Evolutionary conservation across 495 filamentous ascomycete genomes (phyloP).

Genomic region (Penicillium fimorum): DNA sequence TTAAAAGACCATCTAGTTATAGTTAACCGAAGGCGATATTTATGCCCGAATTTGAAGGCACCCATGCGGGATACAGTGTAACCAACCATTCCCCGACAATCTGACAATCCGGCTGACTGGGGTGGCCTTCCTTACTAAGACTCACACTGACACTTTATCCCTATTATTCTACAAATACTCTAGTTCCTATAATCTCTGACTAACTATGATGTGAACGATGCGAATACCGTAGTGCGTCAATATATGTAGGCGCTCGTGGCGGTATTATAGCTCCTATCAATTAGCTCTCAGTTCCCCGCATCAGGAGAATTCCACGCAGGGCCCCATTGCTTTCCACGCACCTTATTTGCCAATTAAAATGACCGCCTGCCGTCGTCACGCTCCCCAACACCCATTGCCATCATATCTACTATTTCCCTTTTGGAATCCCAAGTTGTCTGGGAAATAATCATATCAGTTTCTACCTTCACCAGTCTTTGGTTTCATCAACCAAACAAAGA

Average conservation of each 20-base stretch:
- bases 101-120: not conserved
- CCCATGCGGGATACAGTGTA: not conserved
- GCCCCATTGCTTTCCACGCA: conserved; percentile 13
- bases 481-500: not conserved
- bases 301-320: not conserved
- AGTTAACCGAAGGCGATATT: not conserved
- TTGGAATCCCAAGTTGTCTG: not conserved
- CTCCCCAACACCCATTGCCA: conserved; percentile 12
- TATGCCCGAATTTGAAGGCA: not conserved
- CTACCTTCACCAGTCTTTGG: not conserved
- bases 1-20: not conserved
- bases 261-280: not conserved
- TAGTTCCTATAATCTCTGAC: not conserved
- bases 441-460: not conserved
- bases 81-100: too few species aligned
- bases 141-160: not conserved
- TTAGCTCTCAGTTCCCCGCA: not conserved
- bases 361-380: conserved; percentile 15
- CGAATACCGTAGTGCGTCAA: not conserved
- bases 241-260: not conserved
- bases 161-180: not conserved
- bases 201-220: not conserved
- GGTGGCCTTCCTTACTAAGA: not conserved
- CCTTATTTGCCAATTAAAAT: conserved; percentile 17
- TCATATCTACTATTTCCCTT: conserved; percentile 2